A percentile compares a stretch with the other conserved stretches of the same genome.
Conservation (phyloP, 148 eudicot species). For the Mesembryanthemum crystallinum region DNA sequence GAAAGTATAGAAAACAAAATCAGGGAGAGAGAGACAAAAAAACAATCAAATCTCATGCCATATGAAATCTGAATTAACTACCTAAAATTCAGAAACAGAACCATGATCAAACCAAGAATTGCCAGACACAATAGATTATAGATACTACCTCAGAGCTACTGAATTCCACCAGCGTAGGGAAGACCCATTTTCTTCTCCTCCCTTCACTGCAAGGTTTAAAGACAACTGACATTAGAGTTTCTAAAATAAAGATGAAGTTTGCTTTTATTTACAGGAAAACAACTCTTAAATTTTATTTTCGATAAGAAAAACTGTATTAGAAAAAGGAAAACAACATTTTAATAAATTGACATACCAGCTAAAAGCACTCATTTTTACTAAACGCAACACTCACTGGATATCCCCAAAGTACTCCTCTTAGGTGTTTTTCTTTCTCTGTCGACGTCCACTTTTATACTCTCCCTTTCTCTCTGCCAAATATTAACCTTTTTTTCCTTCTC, state of each 20-base stretch:
- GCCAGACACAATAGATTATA: background rate
- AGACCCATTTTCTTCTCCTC: constrained; percentile 93
- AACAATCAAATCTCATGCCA: background rate
- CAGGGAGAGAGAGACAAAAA: background rate
- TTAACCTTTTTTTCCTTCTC: too few relatives aligned
- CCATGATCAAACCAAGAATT: background rate
- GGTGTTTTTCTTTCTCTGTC: too few relatives aligned
- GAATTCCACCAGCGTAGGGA: constrained; percentile 67
- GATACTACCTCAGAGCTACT: constrained; percentile 48
- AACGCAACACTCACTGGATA: too few relatives aligned
- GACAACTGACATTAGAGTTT: constrained; percentile 18
- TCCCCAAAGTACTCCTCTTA: too few relatives aligned
- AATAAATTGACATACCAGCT: background rate
- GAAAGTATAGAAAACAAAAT: background rate
- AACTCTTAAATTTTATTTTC: too few relatives aligned
- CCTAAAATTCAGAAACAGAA: background rate
- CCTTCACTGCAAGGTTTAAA: constrained; percentile 71
- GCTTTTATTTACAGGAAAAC: background rate
- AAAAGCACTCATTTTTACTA: too few relatives aligned
- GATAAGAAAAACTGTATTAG: too few relatives aligned
- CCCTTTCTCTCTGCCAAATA: too few relatives aligned
- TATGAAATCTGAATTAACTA: background rate
- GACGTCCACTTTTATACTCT: too few relatives aligned
- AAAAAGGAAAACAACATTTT: background rate
- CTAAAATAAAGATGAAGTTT: background rate